Evolutionary conservation across 371 early-diverging fungal species (phyloP).

Genomic region (Mortierella sp.): DNA sequence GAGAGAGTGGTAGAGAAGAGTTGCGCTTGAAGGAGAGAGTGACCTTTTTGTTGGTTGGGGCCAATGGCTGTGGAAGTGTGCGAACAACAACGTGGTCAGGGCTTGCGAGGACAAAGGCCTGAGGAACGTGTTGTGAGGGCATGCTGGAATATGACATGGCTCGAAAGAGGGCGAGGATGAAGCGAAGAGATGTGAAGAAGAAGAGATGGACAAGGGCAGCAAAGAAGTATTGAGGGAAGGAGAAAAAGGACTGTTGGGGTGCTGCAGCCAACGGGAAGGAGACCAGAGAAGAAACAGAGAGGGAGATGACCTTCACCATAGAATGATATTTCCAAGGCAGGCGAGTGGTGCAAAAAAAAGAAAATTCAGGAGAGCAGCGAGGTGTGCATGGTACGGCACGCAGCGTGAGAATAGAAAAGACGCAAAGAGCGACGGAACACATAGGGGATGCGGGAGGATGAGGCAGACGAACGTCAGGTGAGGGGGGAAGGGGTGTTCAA

Average conservation of each 20-base stretch:
- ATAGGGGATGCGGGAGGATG: constrained; percentile 9
- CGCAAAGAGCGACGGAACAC: not conserved
- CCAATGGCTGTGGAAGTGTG: constrained; percentile 38
- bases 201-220: not conserved
- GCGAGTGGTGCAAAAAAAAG: not conserved
- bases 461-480: constrained; percentile 6
- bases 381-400: not conserved
- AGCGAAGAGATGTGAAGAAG: not conserved
- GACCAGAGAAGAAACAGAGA: not conserved
- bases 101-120: constrained; percentile 30
- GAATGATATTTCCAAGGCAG: not conserved
- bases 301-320: not conserved
- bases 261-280: constrained; percentile 2
- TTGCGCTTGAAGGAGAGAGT: constrained; percentile 33
- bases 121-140: constrained; percentile 16
- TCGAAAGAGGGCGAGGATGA: not conserved
- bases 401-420: constrained; percentile 4
- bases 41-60: constrained; percentile 42
- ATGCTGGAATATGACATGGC: constrained; percentile 27
- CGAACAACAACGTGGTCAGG: constrained; percentile 36
- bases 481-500: not conserved
- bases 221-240: not conserved
- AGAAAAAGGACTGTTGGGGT: constrained; percentile 13
- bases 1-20: not conserved
- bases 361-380: constrained; percentile 2